phyloP scores from a whole-genome alignment of 2,329 filamentous ascomycete species.

The Graphiopsis chlorocephala region DNA sequence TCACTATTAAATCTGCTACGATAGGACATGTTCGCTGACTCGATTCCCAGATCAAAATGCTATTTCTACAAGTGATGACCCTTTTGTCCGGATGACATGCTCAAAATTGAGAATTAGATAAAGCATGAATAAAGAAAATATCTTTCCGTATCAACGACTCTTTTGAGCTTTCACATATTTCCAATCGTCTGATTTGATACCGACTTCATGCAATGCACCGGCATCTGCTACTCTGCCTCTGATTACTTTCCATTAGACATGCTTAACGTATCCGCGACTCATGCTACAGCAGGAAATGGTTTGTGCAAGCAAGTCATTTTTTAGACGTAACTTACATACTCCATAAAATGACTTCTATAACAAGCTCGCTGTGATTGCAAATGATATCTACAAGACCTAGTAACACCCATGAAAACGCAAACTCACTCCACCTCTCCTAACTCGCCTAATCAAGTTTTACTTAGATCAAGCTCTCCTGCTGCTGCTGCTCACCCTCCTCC shows the following conservation, averaged over 20 bases:
- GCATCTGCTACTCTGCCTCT: too few relatives aligned
- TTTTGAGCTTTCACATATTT: neutral
- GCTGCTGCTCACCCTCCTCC: conserved; percentile 22
- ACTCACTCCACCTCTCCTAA: neutral
- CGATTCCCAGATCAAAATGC: neutral
- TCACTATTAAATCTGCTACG: conserved; percentile 14
- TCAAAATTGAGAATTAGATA: neutral
- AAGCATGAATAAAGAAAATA: neutral
- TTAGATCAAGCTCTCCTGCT: conserved; percentile 17
- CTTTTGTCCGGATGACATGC: neutral
- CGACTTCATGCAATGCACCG: too few relatives aligned
- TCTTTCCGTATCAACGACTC: neutral
- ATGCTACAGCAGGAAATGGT: too few relatives aligned
- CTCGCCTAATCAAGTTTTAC: neutral
- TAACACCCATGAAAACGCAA: conserved; percentile 16
- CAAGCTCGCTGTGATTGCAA: conserved; percentile 17
- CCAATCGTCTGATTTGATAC: neutral
- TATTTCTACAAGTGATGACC: neutral
- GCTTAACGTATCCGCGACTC: too few relatives aligned
- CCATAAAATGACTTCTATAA: conserved; percentile 1
- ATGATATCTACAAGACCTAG: conserved; percentile 16
- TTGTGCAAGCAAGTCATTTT: neutral
- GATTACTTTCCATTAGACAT: too few relatives aligned
- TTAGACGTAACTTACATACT: too few relatives aligned
- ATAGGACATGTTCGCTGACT: conserved; percentile 14